Conservation (phyloP, 306 rosid species). For the Casuarina equisetifolia region DNA sequence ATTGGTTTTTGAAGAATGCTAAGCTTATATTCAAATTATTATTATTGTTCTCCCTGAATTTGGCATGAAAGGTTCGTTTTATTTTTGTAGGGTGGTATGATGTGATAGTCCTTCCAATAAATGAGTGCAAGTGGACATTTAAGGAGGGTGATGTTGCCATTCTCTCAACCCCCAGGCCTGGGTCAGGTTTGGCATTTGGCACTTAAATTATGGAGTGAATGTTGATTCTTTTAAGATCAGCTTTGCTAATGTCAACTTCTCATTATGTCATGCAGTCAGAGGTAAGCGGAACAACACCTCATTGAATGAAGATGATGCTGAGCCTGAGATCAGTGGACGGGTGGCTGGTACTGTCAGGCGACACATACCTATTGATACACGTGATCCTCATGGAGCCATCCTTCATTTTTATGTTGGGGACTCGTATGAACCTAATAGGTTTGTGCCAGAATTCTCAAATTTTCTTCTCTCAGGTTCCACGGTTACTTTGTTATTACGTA, state of each 20-base stretch:
- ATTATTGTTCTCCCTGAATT: constrained; percentile 3
- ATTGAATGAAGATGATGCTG: constrained; percentile 56
- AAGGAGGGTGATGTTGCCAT: constrained; percentile 99
- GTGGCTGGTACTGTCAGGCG: constrained; percentile 96
- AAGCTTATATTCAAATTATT: neutral
- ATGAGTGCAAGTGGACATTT: constrained; percentile 90
- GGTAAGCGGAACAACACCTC: constrained; percentile 61
- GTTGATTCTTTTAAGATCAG: neutral
- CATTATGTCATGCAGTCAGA: constrained; percentile 60
- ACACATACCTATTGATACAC: constrained; percentile 79
- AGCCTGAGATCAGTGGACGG: constrained; percentile 75
- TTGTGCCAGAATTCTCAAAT: constrained; percentile 24
- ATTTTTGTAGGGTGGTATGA: constrained; percentile 89
- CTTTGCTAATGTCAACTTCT: constrained; percentile 10
- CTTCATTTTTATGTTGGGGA: constrained; percentile 96
- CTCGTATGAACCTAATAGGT: constrained; percentile 72
- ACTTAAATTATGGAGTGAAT: neutral
- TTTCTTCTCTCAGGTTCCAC: constrained; percentile 1
- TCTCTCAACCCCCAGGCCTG: constrained; percentile 91
- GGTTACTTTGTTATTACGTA: neutral
- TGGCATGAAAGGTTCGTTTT: constrained; percentile 23
- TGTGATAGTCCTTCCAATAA: constrained; percentile 81
- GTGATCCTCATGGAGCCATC: constrained; percentile 94
- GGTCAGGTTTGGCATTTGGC: constrained; percentile 62
- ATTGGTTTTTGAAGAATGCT: neutral